Conservation (phyloP, 2,329 filamentous ascomycete genomes). For the Fusarium sublunatum region DNA sequence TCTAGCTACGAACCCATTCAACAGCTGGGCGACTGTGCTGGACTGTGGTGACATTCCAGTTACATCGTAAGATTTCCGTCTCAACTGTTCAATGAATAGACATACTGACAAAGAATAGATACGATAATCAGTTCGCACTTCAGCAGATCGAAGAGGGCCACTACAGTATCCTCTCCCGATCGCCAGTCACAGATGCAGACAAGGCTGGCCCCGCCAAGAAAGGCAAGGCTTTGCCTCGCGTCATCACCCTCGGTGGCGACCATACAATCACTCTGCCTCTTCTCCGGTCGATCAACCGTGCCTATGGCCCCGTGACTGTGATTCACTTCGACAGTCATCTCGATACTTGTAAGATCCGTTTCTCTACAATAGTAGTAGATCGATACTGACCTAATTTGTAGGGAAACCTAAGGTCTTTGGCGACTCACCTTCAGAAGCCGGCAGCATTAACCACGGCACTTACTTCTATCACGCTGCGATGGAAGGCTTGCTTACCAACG, state of each 20-base stretch:
- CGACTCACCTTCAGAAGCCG: constrained; percentile 79
- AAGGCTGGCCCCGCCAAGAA: constrained; percentile 75
- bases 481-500: constrained; percentile 82
- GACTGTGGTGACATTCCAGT: constrained; percentile 89
- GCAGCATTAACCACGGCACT: constrained; percentile 86
- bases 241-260: constrained; percentile 80
- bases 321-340: constrained; percentile 73
- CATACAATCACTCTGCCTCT: constrained; percentile 72
- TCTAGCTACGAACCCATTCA: constrained; percentile 81
- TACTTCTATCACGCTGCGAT: constrained; percentile 87
- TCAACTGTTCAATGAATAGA: rapidly evolving
- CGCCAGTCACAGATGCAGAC: constrained; percentile 75
- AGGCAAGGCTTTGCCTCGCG: constrained; percentile 79
- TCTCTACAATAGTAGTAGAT: rapidly evolving
- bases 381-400: constrained; percentile 21
- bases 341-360: constrained; percentile 73
- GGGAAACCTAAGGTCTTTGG: constrained; percentile 91
- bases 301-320: constrained; percentile 69
- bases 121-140: constrained; percentile 84
- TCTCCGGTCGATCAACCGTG: constrained; percentile 68
- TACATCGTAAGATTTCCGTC: constrained; percentile 70
- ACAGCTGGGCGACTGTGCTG: constrained; percentile 80
- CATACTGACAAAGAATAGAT: constrained; percentile 58
- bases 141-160: constrained; percentile 89
- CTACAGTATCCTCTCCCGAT: constrained; percentile 76